phyloP scores from a whole-genome alignment of 148 eudicot genomes.

The Limonium bicolor region DNA sequence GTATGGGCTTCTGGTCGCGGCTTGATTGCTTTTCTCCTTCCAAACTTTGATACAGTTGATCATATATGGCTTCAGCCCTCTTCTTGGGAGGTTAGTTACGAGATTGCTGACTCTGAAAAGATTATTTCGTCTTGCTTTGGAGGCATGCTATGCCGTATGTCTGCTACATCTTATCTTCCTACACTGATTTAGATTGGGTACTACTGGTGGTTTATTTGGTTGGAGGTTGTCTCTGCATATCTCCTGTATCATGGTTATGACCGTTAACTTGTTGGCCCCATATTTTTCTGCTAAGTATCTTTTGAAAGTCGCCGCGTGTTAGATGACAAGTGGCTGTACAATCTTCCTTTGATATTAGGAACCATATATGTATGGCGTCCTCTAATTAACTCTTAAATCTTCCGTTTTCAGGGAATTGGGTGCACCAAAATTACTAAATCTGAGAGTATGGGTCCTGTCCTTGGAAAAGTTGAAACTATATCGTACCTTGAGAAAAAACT shows the following conservation, averaged over 20 bases:
- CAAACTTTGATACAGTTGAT: constrained; percentile 83
- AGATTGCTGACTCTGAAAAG: background rate
- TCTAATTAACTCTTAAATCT: background rate
- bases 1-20: constrained; percentile 99
- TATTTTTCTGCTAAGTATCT: too few relatives aligned
- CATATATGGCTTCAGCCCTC: constrained; percentile 89
- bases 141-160: too few relatives aligned
- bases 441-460: constrained; percentile 40
- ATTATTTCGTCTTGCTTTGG: background rate
- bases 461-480: constrained; percentile 75
- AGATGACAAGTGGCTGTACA: too few relatives aligned
- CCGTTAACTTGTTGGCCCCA: too few relatives aligned
- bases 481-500: constrained; percentile 84
- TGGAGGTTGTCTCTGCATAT: too few relatives aligned
- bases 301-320: too few relatives aligned
- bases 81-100: constrained; percentile 84
- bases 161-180: too few relatives aligned
- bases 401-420: constrained; percentile 65
- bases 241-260: too few relatives aligned
- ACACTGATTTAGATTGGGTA: too few relatives aligned
- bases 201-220: too few relatives aligned
- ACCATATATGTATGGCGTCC: too few relatives aligned
- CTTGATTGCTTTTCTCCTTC: constrained; percentile 66
- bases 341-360: too few relatives aligned
- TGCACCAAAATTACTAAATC: constrained; percentile 74